Evolutionary conservation across 1,284 basidiomycete genomes (phyloP).

Genomic region (Cystobasidium slooffiae): DNA sequence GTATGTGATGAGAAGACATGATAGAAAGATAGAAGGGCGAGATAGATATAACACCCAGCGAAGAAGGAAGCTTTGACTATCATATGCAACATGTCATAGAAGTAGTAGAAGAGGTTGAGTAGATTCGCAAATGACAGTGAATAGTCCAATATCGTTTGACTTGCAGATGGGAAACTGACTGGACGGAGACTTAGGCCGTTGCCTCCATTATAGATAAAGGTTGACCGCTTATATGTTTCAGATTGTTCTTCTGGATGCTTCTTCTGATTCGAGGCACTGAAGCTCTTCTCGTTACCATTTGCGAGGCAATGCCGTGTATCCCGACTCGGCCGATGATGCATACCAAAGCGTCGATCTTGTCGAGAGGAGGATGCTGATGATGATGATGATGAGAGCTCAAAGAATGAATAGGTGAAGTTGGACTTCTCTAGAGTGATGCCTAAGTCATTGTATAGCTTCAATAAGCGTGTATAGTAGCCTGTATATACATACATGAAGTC

Average conservation of each 20-base stretch:
- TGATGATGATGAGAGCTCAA: constrained; percentile 43
- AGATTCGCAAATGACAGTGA: neutral
- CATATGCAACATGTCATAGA: constrained; percentile 56
- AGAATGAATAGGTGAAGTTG: constrained; percentile 72
- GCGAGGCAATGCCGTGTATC: neutral
- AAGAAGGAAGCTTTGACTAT: constrained; percentile 59
- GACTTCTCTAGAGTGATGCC: constrained; percentile 63
- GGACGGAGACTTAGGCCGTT: constrained; percentile 64
- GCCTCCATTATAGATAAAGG: constrained; percentile 69
- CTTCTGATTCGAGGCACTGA: neutral
- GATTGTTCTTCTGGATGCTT: neutral
- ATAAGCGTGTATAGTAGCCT: constrained; percentile 74
- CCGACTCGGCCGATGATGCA: neutral
- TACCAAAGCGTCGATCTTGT: no score
- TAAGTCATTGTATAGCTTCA: constrained; percentile 66
- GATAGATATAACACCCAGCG: constrained; percentile 64
- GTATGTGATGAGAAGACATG: constrained; percentile 55
- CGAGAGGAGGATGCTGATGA: no score
- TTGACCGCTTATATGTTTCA: constrained; percentile 58
- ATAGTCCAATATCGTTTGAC: neutral
- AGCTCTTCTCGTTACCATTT: neutral
- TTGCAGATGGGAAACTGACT: constrained; percentile 51
- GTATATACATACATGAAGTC: neutral
- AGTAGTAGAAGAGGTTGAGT: constrained; percentile 49
- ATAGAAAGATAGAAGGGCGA: constrained; percentile 63